A percentile compares a stretch with the other conserved stretches of the same genome.
These are phyloP conservation scores for Podospora pseudocomata DNA, from an alignment of 495 filamentous ascomycete genomes.

Conservation along the genomic window DNA sequence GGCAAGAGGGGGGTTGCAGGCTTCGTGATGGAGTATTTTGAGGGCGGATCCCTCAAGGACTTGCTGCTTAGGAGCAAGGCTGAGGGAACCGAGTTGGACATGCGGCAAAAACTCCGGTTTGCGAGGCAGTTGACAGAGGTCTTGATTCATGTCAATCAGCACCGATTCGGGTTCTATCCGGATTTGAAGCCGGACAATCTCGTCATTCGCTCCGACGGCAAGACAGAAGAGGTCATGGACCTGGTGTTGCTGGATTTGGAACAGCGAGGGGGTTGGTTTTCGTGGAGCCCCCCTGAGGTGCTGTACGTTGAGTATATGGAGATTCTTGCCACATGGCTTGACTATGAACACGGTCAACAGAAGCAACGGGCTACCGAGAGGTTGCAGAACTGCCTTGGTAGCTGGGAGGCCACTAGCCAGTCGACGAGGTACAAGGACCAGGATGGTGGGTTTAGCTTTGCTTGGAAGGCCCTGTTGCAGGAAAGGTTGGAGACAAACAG, in stretches of 20 bases:
- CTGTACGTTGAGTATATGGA: conserved; percentile 33
- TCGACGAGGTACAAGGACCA: conserved; percentile 22
- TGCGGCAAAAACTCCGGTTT: conserved; percentile 28
- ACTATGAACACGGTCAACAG: conserved; percentile 1
- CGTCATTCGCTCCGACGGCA: conserved; percentile 14
- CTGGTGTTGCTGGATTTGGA: conserved; percentile 36
- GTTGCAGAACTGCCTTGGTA: conserved; percentile 14
- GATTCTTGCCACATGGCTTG: conserved; percentile 12
- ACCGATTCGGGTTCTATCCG: conserved; percentile 32
- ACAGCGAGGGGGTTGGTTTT: conserved; percentile 33
- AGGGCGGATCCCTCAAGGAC: conserved; percentile 29
- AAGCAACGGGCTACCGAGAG: conserved; percentile 1
- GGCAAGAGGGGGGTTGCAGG: conserved; percentile 33
- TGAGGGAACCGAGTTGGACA: not conserved
- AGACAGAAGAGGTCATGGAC: conserved; percentile 6
- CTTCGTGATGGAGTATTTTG: conserved; percentile 33
- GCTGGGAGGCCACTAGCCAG: conserved; percentile 12
- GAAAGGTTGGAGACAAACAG: not conserved
- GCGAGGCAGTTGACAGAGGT: conserved; percentile 29
- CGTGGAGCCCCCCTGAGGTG: conserved; percentile 35
- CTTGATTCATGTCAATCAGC: conserved; percentile 32
- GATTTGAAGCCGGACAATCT: conserved; percentile 41
- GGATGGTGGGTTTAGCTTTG: conserved; percentile 24
- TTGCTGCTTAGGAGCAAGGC: conserved; percentile 15
- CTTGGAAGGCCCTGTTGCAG: conserved; percentile 22